A percentile compares a stretch with the other conserved stretches of the same genome.
Evolutionary conservation across 495 filamentous ascomycete genomes (phyloP).

Genomic region (Hypoxylon fuscum): DNA sequence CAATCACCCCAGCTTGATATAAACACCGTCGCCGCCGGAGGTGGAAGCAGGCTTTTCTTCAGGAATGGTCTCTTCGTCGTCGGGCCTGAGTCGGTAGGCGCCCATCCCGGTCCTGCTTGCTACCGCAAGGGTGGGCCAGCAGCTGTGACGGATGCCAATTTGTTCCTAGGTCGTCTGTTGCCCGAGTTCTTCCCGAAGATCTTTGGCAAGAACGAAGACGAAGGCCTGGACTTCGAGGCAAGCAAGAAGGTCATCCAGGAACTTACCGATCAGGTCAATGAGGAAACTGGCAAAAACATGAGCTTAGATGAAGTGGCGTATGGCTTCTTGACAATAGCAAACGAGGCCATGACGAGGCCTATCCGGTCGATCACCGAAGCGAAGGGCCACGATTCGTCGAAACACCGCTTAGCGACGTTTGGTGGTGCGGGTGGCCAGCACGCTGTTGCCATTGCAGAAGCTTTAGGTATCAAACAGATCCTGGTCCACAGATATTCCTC

Average conservation of each 20-base stretch:
- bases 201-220: constrained; percentile 43
- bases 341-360: constrained; percentile 64
- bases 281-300: constrained; percentile 43
- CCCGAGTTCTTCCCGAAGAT: constrained; percentile 45
- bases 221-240: constrained; percentile 36
- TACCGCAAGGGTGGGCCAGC: constrained; percentile 94
- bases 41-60: constrained; percentile 89
- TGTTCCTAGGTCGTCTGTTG: constrained; percentile 74
- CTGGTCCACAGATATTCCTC: constrained; percentile 65
- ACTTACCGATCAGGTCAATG: constrained; percentile 53
- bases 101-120: constrained; percentile 92
- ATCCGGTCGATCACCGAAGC: constrained; percentile 64
- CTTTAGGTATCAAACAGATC: constrained; percentile 60
- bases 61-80: constrained; percentile 96
- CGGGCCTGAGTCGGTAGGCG: constrained; percentile 91
- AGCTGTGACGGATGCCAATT: constrained; percentile 93
- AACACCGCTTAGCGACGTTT: constrained; percentile 63
- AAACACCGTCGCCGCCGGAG: constrained; percentile 90
- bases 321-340: constrained; percentile 64
- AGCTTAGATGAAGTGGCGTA: constrained; percentile 51
- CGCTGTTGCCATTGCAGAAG: constrained; percentile 61
- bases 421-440: constrained; percentile 66
- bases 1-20: constrained; percentile 97
- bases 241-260: constrained; percentile 26
- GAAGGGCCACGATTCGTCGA: constrained; percentile 59